Base-by-base conservation (phyloP, 202 grass and related monocot species). In the Hordeum pubiflorum region DNA sequence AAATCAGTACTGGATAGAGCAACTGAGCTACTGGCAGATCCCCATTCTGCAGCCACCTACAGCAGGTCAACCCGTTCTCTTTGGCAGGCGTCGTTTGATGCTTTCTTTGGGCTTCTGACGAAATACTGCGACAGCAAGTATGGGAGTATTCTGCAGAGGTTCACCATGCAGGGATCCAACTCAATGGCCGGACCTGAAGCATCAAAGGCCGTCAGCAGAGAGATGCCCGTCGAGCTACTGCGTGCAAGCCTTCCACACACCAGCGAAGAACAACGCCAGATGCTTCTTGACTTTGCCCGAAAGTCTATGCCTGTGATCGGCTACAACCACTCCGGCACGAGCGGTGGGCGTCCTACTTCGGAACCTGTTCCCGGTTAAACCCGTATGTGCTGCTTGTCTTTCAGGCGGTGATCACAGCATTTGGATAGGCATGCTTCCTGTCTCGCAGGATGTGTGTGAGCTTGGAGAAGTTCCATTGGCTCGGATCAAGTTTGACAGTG, bases 21-120 rank as follows among this genome's bases (percentile, higher is more conserved):
- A 61, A 94, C 90, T 10, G 82, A 92, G 29, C 76, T 93, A 82
- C 80, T 97, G 66, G 83, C 81, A 20, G 85, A 89, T 7, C 85
- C 87, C 66, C 89, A 88, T 65, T 81, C 79, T 58, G 78, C 89
- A 83, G 87, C 61, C 70, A 88, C 72, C 72, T 97, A 94, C 63
- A 90, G 58, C 57, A 81, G 86, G 31, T 86, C 86, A 64, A 91
- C 79, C 24, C 88, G 89, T 69, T 85, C 86, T 73, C 84, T 97
- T 32, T 97, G 94, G 94, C 88, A 94, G 82, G 92, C 94, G 62
- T 97, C 94, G 15, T 94, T 97, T 77, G 92, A 97, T 65, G 81
- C 92, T 39, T 94, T 97, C 83, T 97, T 94, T 83, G 84, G 81
- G 22, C 92, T 97, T 63, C 84, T 97, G 33, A 94, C 90, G 3